Evolutionary conservation across 148 eudicot species (phyloP).

Genomic region (Dysphania ambrosioides): DNA sequence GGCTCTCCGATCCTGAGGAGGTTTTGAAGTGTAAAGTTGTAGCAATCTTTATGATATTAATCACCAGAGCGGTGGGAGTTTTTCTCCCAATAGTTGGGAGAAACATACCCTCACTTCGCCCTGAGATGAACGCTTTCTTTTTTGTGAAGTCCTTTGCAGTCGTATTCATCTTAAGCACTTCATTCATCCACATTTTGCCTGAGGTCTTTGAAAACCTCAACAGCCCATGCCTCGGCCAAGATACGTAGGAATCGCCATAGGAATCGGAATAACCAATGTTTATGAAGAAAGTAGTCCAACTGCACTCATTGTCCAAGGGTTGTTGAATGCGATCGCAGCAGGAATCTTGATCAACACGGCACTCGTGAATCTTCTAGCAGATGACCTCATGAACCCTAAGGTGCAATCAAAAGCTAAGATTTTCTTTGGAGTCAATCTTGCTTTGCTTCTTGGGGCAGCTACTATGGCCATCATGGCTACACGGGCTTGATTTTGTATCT

Average conservation of each 20-base stretch:
- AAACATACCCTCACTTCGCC: constrained; percentile 19
- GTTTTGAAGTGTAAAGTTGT: constrained; percentile 14
- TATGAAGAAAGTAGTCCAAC: constrained; percentile 37
- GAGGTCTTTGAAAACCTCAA: constrained; percentile 34
- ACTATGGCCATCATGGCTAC: constrained; percentile 41
- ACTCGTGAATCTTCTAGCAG: constrained; percentile 40
- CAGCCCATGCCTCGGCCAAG: constrained; percentile 28
- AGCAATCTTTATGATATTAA: constrained; percentile 27
- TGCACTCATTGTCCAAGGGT: constrained; percentile 38
- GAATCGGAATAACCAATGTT: constrained; percentile 33
- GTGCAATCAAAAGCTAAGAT: constrained; percentile 31
- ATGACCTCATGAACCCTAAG: constrained; percentile 40
- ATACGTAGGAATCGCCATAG: constrained; percentile 34
- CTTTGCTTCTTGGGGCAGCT: constrained; percentile 34
- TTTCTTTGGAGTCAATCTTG: constrained; percentile 27
- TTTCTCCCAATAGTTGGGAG: constrained; percentile 32
- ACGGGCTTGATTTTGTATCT: constrained; percentile 38
- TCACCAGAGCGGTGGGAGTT: constrained; percentile 26
- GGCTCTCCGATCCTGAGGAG: not conserved
- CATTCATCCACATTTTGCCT: constrained; percentile 36
- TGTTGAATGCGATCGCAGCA: constrained; percentile 32
- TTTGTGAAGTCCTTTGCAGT: constrained; percentile 41
- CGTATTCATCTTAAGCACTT: constrained; percentile 40
- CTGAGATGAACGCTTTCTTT: constrained; percentile 31
- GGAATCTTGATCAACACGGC: constrained; percentile 49